Evolutionary conservation across 495 filamentous ascomycete species (phyloP).

Genomic region (Xylaria scruposa): DNA sequence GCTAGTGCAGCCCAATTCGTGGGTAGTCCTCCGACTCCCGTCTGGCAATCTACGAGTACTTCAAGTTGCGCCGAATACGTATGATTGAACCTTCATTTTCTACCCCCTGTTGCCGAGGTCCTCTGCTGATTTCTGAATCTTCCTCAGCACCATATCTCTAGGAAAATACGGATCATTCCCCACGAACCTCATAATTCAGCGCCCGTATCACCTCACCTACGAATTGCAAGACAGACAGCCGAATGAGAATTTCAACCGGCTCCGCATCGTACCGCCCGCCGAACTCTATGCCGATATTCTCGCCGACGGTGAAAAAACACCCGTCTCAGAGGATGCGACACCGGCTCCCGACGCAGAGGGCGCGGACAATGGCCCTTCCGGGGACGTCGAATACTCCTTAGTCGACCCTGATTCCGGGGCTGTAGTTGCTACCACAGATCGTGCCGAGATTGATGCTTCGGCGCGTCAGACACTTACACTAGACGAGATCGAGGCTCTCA

Average conservation of each 20-base stretch:
- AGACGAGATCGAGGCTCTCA: conserved; percentile 90
- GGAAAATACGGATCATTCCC: conserved; percentile 92
- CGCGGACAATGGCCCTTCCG: conserved; percentile 35
- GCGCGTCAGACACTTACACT: conserved; percentile 81
- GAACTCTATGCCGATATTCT: conserved; percentile 86
- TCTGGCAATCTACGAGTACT: conserved; percentile 69
- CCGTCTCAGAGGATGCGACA: conserved; percentile 42
- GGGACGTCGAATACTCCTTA: conserved; percentile 49
- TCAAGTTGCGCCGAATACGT: conserved; percentile 78
- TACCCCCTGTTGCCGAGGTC: conserved; percentile 28
- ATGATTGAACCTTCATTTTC: conserved; percentile 51
- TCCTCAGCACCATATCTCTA: conserved; percentile 73
- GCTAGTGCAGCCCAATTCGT: conserved; percentile 66
- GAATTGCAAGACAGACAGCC: conserved; percentile 77
- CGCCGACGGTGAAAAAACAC: conserved; percentile 53
- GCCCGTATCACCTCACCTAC: conserved; percentile 89
- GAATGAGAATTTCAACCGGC: conserved; percentile 59
- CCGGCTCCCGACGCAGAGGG: conserved; percentile 44
- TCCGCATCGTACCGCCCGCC: conserved; percentile 79
- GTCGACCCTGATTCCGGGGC: conserved; percentile 56
- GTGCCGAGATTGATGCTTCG: conserved; percentile 78
- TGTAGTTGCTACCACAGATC: conserved; percentile 77
- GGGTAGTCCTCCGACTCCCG: conserved; percentile 70
- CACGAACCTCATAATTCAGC: conserved; percentile 81
- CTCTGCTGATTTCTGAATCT: conserved; percentile 10